Percentiles rank a stretch among this genome's conserved stretches.
phyloP scores from a whole-genome alignment of 768 basidiomycete species.

The Lentinula raphanica region DNA sequence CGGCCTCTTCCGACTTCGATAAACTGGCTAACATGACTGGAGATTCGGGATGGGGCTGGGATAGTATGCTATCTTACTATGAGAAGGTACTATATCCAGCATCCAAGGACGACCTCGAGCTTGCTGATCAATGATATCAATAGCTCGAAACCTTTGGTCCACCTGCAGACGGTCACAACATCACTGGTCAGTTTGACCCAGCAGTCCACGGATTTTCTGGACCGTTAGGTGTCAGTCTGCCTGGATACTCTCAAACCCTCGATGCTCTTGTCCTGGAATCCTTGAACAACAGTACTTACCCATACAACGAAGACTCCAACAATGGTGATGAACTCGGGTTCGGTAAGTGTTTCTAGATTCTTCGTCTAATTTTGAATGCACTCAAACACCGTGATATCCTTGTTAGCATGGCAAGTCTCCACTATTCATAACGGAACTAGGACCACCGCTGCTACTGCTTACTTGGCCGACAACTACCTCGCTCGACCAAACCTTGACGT shows the following conservation, averaged over 20 bases:
- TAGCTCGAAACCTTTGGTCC: slow-evolving; percentile 15
- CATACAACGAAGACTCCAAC: slow-evolving; percentile 30
- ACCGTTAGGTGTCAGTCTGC: slow-evolving; percentile 16
- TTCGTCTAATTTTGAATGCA: slow-evolving; percentile 23
- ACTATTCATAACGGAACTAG: slow-evolving; percentile 20
- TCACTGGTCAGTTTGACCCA: slow-evolving; percentile 21
- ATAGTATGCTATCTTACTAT: slow-evolving; percentile 18
- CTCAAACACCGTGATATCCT: no score
- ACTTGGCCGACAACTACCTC: slow-evolving; percentile 22
- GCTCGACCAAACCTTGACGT: slow-evolving; percentile 25
- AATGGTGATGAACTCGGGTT: slow-evolving; percentile 25
- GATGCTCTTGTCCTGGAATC: slow-evolving; percentile 19
- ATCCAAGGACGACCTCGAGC: not conserved
- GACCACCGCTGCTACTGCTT: slow-evolving; percentile 26
- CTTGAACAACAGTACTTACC: slow-evolving; percentile 20
- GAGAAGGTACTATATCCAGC: slow-evolving; percentile 14
- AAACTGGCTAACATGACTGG: slow-evolving; percentile 18
- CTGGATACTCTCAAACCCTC: slow-evolving; percentile 11
- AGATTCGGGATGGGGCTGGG: slow-evolving; percentile 26
- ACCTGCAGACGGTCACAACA: slow-evolving; percentile 19
- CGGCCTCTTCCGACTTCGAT: slow-evolving; percentile 21
- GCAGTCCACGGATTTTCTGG: slow-evolving; percentile 21
- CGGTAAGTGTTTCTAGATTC: slow-evolving; percentile 12
- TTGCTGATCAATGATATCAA: not conserved
- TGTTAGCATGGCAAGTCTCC: slow-evolving; percentile 16